Evolutionary conservation across 2,329 filamentous ascomycete genomes (phyloP), one percentile per base, ranked within the genome.

Genomic region (Colletotrichum australisinense): DNA sequence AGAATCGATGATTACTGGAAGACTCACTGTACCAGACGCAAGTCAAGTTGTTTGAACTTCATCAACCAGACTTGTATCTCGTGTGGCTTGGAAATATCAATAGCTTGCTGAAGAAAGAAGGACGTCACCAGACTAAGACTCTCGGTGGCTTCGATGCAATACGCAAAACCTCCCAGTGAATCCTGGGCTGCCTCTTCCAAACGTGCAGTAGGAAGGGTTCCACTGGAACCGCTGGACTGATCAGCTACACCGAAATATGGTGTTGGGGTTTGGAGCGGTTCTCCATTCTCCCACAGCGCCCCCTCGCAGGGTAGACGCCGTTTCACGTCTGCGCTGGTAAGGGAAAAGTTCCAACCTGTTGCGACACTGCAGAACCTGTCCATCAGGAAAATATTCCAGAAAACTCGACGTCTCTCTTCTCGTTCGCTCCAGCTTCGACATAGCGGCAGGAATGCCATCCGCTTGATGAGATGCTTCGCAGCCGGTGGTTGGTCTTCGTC

Each of bases 81-180:
- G 7, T 82, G 79, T 2, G 78, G 77, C 56, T 82, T 78, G 12
- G 78, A 78, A 6, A 84, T 75, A 53, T 86, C 80, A 14, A 86
- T 78, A 9, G 78, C 76, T 49, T 86, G 82, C 63, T 84, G 84
- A 0, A 86, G 79, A 58, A 86, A 86, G 71, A 83, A 86, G 0
- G 80, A 84, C 0, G 81, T 84, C 1, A 86, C 84, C 1, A 81
- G 80, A 30, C 81, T 84, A 2, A 86, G 76, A 5, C 82, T 84
- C 69, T 86, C 85, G 0, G 83, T 84, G 0, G 84, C 84, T 71
- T 86, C 84, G n/a, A 86, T 82, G n/a, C 80, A 81, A 71, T 85
- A 86, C 0, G 85, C 84, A 63, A 86, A 85, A 0, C 83, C 83
- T 14, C 81, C 84, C 2, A 85, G 67, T 5, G 78, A 78, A 7